phyloP scores from a whole-genome alignment of 306 rosid species.

The Citrullus amarus region DNA sequence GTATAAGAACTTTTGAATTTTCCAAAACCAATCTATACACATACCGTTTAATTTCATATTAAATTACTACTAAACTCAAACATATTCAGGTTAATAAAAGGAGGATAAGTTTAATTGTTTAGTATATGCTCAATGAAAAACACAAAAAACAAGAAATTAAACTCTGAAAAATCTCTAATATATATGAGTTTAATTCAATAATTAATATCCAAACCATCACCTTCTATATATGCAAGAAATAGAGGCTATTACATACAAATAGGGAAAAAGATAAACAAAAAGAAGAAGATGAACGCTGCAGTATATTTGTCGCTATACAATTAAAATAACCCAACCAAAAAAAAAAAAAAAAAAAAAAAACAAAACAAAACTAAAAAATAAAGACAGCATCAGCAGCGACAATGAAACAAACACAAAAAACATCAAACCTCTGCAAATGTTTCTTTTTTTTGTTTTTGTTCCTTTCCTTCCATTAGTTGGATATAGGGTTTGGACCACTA shows the following conservation, averaged over 20 bases:
- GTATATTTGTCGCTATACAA: slow-evolving; percentile 12
- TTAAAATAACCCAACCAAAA: not conserved
- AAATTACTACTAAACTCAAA: not conserved
- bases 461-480: not conserved
- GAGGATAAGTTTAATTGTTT: not conserved
- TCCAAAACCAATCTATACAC: not conserved
- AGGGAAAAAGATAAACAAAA: not conserved
- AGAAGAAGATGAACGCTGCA: not conserved
- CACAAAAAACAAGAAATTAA: not conserved
- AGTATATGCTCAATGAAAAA: not conserved
- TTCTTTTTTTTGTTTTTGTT: not conserved
- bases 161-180: not conserved
- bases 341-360: no score
- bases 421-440: slow-evolving; percentile 5
- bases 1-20: not conserved
- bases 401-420: not conserved
- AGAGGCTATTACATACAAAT: slow-evolving; percentile 2
- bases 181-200: not conserved
- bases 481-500: slow-evolving; percentile 18
- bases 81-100: not conserved
- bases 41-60: not conserved
- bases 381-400: slow-evolving; percentile 2
- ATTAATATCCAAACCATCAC: slow-evolving; percentile 8
- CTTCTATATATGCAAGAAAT: slow-evolving; percentile 11
- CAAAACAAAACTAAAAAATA: not conserved